Conservation (phyloP, 176 grass and related monocot genomes). For the Carex scoparia region DNA sequence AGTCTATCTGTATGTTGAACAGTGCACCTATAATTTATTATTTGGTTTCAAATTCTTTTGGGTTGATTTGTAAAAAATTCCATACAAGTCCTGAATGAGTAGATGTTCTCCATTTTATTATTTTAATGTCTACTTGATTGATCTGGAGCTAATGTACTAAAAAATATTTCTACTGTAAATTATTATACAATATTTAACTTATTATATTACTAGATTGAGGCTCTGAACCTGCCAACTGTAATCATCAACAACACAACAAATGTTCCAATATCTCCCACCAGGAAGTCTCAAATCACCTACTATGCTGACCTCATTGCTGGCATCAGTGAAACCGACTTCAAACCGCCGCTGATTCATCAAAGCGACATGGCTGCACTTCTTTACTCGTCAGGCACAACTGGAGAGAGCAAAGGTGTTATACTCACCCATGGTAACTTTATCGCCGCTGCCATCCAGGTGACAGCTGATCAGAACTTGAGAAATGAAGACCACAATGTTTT, state of each 20-base stretch:
- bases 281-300: slow-evolving; percentile 27
- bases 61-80: background rate
- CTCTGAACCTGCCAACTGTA: slow-evolving; percentile 50
- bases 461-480: slow-evolving; percentile 53
- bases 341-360: slow-evolving; percentile 45
- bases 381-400: slow-evolving; percentile 93
- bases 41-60: background rate
- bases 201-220: background rate
- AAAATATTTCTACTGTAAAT: background rate
- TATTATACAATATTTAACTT: background rate
- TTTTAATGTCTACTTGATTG: background rate
- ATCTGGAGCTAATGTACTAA: background rate
- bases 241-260: slow-evolving; percentile 38
- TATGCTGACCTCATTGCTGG: slow-evolving; percentile 53
- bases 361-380: slow-evolving; percentile 60
- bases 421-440: slow-evolving; percentile 94
- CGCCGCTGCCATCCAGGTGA: slow-evolving; percentile 40
- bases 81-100: background rate
- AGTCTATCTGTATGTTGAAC: background rate
- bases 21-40: background rate
- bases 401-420: slow-evolving; percentile 84
- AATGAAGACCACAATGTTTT: slow-evolving; percentile 61
- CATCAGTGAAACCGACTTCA: slow-evolving; percentile 27
- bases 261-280: background rate
- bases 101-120: background rate